phyloP scores from a whole-genome alignment of 768 basidiomycete genomes.

The Cubamyces sp. region DNA sequence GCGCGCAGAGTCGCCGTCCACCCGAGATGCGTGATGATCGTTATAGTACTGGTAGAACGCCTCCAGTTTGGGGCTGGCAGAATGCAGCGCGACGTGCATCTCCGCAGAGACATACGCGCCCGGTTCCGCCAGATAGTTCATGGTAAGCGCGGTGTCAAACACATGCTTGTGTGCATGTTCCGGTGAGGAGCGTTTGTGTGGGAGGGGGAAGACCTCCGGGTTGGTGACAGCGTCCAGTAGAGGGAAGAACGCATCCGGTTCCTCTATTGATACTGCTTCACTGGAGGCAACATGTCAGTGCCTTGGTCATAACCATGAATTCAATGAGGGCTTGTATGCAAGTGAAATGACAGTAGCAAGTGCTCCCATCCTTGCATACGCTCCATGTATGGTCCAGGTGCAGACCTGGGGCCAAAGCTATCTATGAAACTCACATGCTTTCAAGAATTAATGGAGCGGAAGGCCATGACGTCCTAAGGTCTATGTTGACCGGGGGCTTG shows the following conservation, averaged over 20 bases:
- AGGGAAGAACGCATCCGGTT: constrained; percentile 74
- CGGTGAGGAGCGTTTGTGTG: constrained; percentile 42
- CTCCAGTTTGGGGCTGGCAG: constrained; percentile 78
- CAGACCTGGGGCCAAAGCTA: not conserved
- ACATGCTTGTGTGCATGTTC: constrained; percentile 59
- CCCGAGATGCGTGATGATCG: constrained; percentile 32
- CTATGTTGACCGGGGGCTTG: constrained; percentile 41
- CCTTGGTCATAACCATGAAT: not conserved
- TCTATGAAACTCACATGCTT: constrained; percentile 33
- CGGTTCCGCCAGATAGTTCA: constrained; percentile 52
- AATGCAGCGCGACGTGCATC: constrained; percentile 76
- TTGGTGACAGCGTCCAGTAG: constrained; percentile 68
- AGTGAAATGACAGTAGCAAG: no score
- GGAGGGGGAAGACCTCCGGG: constrained; percentile 44
- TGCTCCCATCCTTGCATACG: no score
- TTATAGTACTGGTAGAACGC: constrained; percentile 81
- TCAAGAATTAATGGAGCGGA: constrained; percentile 38
- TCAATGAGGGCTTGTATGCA: not conserved
- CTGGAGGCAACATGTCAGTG: constrained; percentile 46
- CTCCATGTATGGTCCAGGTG: not conserved
- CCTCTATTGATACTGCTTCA: constrained; percentile 79
- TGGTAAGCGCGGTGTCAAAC: constrained; percentile 51
- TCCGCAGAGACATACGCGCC: constrained; percentile 62
- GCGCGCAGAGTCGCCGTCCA: constrained; percentile 34
- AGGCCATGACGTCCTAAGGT: constrained; percentile 42